Evolutionary conservation across 139 green algal genomes (phyloP).

Genomic region (Pseudopediastrum boryanum): DNA sequence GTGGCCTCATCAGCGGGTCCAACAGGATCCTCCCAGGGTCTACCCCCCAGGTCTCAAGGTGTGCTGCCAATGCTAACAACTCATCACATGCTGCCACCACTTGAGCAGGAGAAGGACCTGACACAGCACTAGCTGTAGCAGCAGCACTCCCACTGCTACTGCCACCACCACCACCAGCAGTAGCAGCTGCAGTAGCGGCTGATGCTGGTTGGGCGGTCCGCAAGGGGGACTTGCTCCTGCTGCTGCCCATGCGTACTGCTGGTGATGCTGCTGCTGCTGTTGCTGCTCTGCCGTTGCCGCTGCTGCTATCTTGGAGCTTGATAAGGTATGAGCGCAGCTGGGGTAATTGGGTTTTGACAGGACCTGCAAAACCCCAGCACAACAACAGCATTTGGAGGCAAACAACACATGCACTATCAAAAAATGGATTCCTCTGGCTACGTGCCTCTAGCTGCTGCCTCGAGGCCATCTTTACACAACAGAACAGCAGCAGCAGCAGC

Average conservation of each 20-base stretch:
- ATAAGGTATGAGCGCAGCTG: constrained; percentile 14
- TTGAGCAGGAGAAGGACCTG: background rate
- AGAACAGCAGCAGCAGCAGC: too few relatives aligned
- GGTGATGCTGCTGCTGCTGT: constrained; percentile 12
- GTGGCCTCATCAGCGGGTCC: constrained; percentile 79
- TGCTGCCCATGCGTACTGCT: background rate
- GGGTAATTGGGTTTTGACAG: constrained; percentile 26
- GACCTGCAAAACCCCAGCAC: too few relatives aligned
- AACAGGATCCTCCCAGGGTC: constrained; percentile 51
- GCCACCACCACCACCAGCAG: too few relatives aligned
- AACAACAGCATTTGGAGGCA: too few relatives aligned
- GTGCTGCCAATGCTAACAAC: constrained; percentile 40
- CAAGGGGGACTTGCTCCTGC: background rate
- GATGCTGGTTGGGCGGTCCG: background rate
- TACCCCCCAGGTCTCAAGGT: constrained; percentile 66
- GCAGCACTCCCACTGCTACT: too few relatives aligned
- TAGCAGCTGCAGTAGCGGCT: constrained; percentile 9
- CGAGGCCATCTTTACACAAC: too few relatives aligned
- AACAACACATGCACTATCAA: too few relatives aligned
- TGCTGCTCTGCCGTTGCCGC: constrained; percentile 24
- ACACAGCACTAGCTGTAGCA: too few relatives aligned
- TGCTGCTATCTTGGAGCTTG: constrained; percentile 1
- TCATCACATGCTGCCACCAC: constrained; percentile 36
- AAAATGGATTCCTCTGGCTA: too few relatives aligned
- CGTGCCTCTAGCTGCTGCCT: too few relatives aligned